phyloP scores from a whole-genome alignment of 768 basidiomycete species.

The Russula sp. region DNA sequence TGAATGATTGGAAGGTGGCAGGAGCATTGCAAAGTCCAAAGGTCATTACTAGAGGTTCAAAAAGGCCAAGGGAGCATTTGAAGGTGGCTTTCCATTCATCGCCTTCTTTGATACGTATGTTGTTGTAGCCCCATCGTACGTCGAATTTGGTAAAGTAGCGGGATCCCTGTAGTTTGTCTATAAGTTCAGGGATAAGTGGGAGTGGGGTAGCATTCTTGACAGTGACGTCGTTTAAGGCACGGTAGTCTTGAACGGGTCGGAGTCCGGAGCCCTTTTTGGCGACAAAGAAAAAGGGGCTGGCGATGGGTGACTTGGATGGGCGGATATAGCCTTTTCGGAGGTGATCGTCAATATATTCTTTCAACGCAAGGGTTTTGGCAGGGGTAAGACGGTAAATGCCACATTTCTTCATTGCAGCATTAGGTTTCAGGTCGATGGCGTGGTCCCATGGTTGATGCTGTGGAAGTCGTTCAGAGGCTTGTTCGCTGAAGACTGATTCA shows the following conservation, averaged over 20 bases:
- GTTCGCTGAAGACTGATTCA: not conserved
- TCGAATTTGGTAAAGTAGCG: not conserved
- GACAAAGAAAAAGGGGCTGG: not conserved
- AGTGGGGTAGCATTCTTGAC: no score
- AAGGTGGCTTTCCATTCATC: not conserved
- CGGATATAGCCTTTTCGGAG: not conserved
- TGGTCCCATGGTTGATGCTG: not conserved
- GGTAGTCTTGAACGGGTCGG: not conserved
- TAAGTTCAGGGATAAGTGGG: not conserved
- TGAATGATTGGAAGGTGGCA: not conserved
- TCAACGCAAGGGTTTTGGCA: accelerated
- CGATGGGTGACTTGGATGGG: not conserved
- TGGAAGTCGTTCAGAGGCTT: not conserved
- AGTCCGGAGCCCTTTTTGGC: not conserved
- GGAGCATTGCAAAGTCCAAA: not conserved
- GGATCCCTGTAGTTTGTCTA: not conserved
- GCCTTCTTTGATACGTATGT: not conserved
- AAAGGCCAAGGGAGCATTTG: not conserved
- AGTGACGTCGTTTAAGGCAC: accelerated
- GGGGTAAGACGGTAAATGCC: not conserved
- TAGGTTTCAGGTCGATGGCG: not conserved
- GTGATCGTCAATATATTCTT: not conserved
- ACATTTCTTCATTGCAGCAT: not conserved
- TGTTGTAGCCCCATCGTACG: not conserved
- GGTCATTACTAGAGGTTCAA: not conserved